These are phyloP conservation scores for Orbilia javanica DNA, from an alignment of 2,329 filamentous ascomycete species.

Conservation along the genomic window DNA sequence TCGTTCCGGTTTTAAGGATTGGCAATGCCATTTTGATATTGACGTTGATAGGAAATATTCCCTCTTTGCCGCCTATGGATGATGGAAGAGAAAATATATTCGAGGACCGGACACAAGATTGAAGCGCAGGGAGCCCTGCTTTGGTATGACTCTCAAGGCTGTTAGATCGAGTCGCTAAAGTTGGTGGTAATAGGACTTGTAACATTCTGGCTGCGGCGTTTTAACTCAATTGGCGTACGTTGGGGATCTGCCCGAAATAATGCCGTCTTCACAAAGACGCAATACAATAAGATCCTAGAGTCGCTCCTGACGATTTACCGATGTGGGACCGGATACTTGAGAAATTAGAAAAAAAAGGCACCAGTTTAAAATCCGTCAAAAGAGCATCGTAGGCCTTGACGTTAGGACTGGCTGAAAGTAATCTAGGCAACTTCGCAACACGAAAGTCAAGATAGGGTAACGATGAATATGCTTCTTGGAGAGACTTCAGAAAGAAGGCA, in stretches of 20 bases:
- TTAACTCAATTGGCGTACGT: neutral
- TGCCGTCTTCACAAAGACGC: constrained; percentile 3
- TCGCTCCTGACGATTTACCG: neutral
- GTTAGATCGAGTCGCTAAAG: constrained; percentile 22
- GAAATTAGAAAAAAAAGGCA: neutral
- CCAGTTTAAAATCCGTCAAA: constrained; percentile 12
- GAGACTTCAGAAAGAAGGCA: constrained; percentile 19
- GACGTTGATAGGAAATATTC: constrained; percentile 39
- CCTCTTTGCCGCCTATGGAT: constrained; percentile 25
- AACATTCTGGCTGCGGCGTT: constrained; percentile 34
- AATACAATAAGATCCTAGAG: neutral
- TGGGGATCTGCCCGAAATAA: too few species aligned
- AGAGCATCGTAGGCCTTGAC: neutral
- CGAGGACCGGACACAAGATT: constrained; percentile 30
- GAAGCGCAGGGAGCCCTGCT: constrained; percentile 23
- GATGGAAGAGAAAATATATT: constrained; percentile 44
- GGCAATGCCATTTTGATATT: constrained; percentile 55
- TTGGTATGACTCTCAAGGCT: constrained; percentile 22
- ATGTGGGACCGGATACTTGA: neutral
- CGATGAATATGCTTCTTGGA: neutral
- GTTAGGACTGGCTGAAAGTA: constrained; percentile 31
- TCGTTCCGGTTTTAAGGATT: constrained; percentile 15
- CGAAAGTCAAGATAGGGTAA: neutral
- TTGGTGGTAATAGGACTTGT: constrained; percentile 44
- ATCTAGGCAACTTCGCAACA: constrained; percentile 41